A percentile compares a stretch with the other conserved stretches of the same genome.
These are phyloP conservation scores for Nepenthes gracilis DNA, from an alignment of 148 eudicot species.

Conservation along the genomic window DNA sequence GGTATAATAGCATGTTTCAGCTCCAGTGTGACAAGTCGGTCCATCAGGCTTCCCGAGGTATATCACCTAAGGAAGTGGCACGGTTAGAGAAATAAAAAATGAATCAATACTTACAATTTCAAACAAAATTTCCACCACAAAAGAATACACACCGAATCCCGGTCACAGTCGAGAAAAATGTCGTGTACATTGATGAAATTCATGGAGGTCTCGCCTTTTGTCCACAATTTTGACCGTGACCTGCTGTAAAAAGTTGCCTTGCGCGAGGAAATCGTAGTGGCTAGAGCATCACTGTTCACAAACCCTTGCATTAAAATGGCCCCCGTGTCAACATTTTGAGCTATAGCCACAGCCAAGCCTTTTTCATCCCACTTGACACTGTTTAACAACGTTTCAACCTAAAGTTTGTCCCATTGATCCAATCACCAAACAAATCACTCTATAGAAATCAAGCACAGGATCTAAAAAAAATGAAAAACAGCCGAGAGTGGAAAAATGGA, in stretches of 20 bases:
- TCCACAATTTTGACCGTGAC: conserved; percentile 80
- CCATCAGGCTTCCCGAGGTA: conserved; percentile 96
- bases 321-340: conserved; percentile 94
- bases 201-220: conserved; percentile 86
- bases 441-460: background rate
- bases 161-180: conserved; percentile 79
- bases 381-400: conserved; percentile 78
- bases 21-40: conserved; percentile 88
- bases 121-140: background rate
- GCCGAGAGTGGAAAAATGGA: background rate
- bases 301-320: conserved; percentile 98
- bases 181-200: conserved; percentile 85
- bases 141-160: conserved; percentile 65
- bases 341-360: conserved; percentile 99
- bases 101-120: background rate
- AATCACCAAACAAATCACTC: conserved; percentile 8
- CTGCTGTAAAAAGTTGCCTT: conserved; percentile 95
- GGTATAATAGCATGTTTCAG: conserved; percentile 91
- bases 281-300: conserved; percentile 82
- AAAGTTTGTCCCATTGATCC: conserved; percentile 20
- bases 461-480: background rate
- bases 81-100: background rate
- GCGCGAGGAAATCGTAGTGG: conserved; percentile 59
- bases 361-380: conserved; percentile 97
- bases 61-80: conserved; percentile 37